phyloP scores from a whole-genome alignment of 1,139 yeast genomes.

The Scheffersomyces lignicola region DNA sequence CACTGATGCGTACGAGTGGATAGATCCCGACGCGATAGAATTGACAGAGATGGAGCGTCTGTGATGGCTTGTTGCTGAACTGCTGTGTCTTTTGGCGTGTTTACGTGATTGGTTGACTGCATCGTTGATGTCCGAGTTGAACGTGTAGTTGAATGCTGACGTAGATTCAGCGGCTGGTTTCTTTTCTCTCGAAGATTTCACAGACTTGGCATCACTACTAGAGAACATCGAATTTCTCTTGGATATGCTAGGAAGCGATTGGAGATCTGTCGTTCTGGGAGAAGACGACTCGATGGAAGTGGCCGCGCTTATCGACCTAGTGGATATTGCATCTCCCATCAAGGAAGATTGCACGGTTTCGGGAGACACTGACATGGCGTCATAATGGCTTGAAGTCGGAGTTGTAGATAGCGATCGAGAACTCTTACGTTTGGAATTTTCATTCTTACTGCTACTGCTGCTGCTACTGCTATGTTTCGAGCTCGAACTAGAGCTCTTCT shows the following conservation, averaged over 20 bases:
- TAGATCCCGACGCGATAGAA: constrained; percentile 1
- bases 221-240: constrained; percentile 1
- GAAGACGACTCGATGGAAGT: constrained; percentile 1
- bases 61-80: neutral
- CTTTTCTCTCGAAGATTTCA: neutral
- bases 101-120: neutral
- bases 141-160: constrained; percentile 1
- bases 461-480: neutral
- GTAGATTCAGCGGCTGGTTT: neutral
- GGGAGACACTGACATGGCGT: constrained; percentile 1
- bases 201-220: neutral
- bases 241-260: neutral
- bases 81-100: constrained; percentile 2
- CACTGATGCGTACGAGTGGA: neutral
- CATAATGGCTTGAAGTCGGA: neutral
- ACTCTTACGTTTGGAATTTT: constrained; percentile 1
- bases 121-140: constrained; percentile 3
- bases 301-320: neutral
- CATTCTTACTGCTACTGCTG: neutral
- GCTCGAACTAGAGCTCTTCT: constrained; percentile 7
- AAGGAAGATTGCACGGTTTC: neutral
- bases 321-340: neutral
- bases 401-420: too few relatives aligned
- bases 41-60: neutral
- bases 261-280: neutral